Conservation (phyloP, 106 monocot genomes). For the Dendrobium huoshanense region DNA sequence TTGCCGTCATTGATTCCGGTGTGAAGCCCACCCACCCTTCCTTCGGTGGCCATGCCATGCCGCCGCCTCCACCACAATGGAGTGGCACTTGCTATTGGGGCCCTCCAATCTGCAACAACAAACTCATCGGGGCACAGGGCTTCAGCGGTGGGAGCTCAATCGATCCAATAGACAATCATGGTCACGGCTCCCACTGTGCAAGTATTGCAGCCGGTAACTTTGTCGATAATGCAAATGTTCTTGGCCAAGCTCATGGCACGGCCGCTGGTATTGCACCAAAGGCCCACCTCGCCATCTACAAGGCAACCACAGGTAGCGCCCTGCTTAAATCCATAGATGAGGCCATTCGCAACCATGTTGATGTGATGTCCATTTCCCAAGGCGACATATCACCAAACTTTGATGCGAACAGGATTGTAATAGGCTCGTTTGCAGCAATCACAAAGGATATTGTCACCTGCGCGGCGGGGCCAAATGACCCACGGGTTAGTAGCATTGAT, state of each 20-base stretch:
- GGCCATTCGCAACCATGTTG: slow-evolving; percentile 32
- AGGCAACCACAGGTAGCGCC: slow-evolving; percentile 8
- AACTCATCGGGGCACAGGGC: slow-evolving; percentile 37
- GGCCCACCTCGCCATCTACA: slow-evolving; percentile 15
- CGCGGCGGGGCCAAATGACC: slow-evolving; percentile 45
- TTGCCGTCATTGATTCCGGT: slow-evolving; percentile 31
- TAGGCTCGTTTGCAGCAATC: slow-evolving; percentile 32
- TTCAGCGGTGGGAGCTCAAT: neutral
- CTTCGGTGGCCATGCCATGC: slow-evolving; percentile 12
- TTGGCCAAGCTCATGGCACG: neutral
- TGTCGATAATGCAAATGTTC: neutral
- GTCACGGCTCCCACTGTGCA: slow-evolving; percentile 3
- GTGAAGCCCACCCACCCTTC: slow-evolving; percentile 24
- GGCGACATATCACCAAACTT: neutral
- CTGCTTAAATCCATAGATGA: slow-evolving; percentile 29
- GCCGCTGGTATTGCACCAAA: slow-evolving; percentile 7
- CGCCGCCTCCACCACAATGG: slow-evolving; percentile 33
- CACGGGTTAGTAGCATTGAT: neutral
- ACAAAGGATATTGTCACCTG: slow-evolving; percentile 29
- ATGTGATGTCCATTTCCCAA: slow-evolving; percentile 30
- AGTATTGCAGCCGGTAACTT: slow-evolving; percentile 8
- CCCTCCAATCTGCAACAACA: slow-evolving; percentile 34
- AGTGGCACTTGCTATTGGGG: slow-evolving; percentile 41
- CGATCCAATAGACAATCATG: neutral
- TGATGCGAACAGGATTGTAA: slow-evolving; percentile 12